phyloP scores from a whole-genome alignment of 768 basidiomycete genomes.

The Phylloporus scabripes region DNA sequence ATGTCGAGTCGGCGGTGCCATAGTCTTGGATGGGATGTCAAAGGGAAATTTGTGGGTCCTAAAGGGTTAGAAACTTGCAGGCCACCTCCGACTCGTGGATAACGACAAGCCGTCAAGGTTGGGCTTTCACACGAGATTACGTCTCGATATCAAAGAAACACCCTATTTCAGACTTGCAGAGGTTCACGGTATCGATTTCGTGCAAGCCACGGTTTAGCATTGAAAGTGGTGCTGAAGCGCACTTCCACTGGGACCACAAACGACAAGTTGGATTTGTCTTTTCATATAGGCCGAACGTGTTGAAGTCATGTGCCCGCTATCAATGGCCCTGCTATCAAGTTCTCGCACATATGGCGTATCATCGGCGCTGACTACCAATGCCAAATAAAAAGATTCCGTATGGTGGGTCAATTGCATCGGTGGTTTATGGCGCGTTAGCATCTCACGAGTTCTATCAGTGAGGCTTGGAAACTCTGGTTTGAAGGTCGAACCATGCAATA shows the following conservation, averaged over 20 bases:
- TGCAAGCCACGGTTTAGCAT: too few relatives aligned
- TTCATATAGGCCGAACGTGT: too few relatives aligned
- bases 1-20: slow-evolving; percentile 23
- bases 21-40: slow-evolving; percentile 2
- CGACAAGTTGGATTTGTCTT: too few relatives aligned
- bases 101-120: not conserved
- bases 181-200: too few relatives aligned
- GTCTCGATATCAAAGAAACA: not conserved
- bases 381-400: slow-evolving; percentile 27
- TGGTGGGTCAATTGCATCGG: slow-evolving; percentile 19
- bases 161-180: not conserved
- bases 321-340: not conserved
- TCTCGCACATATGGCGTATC: not conserved
- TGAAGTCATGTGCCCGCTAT: too few relatives aligned
- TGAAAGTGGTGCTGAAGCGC: not conserved
- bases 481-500: slow-evolving; percentile 47
- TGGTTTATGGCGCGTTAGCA: not conserved
- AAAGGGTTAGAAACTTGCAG: not conserved
- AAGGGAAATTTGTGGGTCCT: too few relatives aligned
- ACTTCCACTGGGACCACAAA: not conserved
- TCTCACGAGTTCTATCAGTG: slow-evolving; percentile 18
- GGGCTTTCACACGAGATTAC: slow-evolving; percentile 17
- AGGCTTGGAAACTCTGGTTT: slow-evolving; percentile 45
- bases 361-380: slow-evolving; percentile 11
- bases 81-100: not conserved